phyloP scores from a whole-genome alignment of 73 alveolate species.

The Symbiodinium natans region DNA sequence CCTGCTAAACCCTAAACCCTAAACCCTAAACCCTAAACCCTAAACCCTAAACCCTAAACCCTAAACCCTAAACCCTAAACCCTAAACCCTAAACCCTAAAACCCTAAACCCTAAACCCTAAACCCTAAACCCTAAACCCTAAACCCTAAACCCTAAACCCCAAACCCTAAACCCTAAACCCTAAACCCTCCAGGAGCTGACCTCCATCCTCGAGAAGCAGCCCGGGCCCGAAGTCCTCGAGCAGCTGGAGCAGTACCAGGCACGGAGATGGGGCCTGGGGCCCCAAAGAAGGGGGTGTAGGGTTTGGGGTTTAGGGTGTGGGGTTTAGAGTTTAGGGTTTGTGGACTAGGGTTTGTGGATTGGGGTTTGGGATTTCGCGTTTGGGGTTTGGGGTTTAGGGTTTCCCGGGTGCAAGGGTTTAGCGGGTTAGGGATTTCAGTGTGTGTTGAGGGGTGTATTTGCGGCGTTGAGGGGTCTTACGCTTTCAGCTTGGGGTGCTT shows the following conservation, averaged over 20 bases:
- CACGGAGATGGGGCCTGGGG: background rate
- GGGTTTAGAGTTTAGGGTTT: too few species aligned
- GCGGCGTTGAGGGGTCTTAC: too few species aligned
- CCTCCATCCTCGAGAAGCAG: constrained; percentile 99
- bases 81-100: background rate
- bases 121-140: background rate
- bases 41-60: background rate
- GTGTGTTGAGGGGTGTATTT: too few species aligned
- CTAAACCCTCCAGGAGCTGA: constrained; percentile 95
- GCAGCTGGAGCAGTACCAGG: constrained; percentile 97
- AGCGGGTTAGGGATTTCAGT: too few species aligned
- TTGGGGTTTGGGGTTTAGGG: too few species aligned
- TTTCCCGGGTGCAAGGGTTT: too few species aligned
- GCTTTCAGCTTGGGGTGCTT: too few species aligned
- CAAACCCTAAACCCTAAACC: background rate
- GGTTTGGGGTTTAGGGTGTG: background rate
- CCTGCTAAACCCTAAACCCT: background rate
- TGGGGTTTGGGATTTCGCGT: too few species aligned
- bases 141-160: background rate
- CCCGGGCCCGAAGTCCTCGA: constrained; percentile 99
- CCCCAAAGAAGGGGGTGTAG: too few species aligned
- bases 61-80: background rate
- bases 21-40: background rate
- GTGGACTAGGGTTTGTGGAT: too few species aligned
- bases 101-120: background rate